Conservation (phyloP, 2,329 filamentous ascomycete genomes). For the Nigrograna mackinnonii region DNA sequence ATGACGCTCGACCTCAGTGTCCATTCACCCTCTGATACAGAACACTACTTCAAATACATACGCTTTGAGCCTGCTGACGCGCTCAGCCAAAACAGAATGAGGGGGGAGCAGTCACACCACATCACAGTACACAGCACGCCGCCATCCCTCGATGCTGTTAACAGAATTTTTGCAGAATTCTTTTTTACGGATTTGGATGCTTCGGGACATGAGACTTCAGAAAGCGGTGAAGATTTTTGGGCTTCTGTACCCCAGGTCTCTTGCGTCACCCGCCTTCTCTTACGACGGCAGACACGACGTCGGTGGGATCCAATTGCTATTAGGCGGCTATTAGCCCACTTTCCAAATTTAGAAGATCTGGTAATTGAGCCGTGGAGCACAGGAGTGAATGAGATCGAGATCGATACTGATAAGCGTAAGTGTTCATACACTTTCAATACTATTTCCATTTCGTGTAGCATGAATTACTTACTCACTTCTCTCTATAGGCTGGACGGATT, state of each 20-base stretch:
- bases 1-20: conserved; percentile 12
- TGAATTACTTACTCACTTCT: neutral
- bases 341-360: conserved; percentile 11
- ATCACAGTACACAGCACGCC: neutral
- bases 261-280: conserved; percentile 6
- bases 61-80: conserved; percentile 7
- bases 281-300: conserved; percentile 11
- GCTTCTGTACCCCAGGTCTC: neutral
- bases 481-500: conserved; percentile 5
- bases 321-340: neutral
- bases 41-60: conserved; percentile 11
- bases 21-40: conserved; percentile 9
- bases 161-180: neutral
- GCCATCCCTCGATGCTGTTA: neutral
- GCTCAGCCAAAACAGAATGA: neutral
- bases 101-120: neutral
- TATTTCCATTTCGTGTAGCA: neutral
- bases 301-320: conserved; percentile 8
- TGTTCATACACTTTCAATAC: conserved; percentile 1
- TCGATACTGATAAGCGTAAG: conserved; percentile 5
- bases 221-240: neutral
- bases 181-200: neutral
- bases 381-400: conserved; percentile 1
- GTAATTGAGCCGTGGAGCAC: conserved; percentile 10
- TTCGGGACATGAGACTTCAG: neutral